phyloP scores from a whole-genome alignment of 139 green algal species.

The Chlorella sp. region DNA sequence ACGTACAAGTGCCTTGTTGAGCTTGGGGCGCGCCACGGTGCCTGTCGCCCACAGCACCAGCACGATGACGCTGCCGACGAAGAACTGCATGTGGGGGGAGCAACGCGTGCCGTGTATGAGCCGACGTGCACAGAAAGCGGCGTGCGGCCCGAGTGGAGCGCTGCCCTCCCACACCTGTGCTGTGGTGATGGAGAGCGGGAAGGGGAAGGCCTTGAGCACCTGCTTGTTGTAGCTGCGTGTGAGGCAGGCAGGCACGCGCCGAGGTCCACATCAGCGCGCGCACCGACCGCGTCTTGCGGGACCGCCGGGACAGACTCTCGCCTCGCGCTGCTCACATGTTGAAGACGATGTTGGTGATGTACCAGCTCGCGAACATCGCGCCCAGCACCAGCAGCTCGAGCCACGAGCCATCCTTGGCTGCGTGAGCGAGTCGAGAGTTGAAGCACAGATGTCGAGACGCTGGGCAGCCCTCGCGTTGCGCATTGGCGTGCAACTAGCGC shows the following conservation, averaged over 20 bases:
- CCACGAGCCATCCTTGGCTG: no score
- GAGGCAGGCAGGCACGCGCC: not conserved
- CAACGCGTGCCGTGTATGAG: not conserved
- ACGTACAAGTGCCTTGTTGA: constrained; percentile 39
- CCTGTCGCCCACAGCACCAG: constrained; percentile 63
- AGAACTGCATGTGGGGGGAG: constrained; percentile 55
- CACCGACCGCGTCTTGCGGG: not conserved
- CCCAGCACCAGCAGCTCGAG: no score
- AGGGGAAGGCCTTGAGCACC: constrained; percentile 82
- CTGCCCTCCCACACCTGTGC: constrained; percentile 47
- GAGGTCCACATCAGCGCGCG: not conserved
- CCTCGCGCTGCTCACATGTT: constrained; percentile 80
- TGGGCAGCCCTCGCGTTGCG: no score
- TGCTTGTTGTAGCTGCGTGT: constrained; percentile 82
- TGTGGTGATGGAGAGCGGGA: constrained; percentile 83
- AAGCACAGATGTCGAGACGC: no score
- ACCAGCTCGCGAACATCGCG: constrained; percentile 88
- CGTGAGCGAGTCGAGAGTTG: no score
- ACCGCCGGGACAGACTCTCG: not conserved
- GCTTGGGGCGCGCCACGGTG: constrained; percentile 58
- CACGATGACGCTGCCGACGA: constrained; percentile 60
- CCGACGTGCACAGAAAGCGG: not conserved
- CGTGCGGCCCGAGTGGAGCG: not conserved
- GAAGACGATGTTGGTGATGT: constrained; percentile 96
- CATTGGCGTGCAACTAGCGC: no score